Percentiles rank a stretch among this genome's conserved stretches.
phyloP scores from a whole-genome alignment of 176 grass and related monocot species.

The Ensete ventricosum region DNA sequence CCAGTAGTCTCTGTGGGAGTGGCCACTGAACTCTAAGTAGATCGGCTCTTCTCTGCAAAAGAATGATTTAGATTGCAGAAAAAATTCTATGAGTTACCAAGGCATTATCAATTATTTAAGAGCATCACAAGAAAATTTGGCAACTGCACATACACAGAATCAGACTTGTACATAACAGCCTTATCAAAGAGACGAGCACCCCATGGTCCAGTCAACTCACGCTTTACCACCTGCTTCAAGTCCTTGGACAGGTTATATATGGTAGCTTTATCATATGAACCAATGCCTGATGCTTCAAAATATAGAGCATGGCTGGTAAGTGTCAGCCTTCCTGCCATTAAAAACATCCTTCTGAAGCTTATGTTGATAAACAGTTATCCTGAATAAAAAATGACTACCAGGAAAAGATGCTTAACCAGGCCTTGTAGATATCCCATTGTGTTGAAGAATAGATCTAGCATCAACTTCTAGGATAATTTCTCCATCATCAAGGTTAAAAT shows the following conservation, averaged over 20 bases:
- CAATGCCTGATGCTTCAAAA: conserved; percentile 69
- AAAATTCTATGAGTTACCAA: not conserved
- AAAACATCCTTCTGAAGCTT: conserved; percentile 23
- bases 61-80: conserved; percentile 5
- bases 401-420: conserved; percentile 79
- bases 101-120: not conserved
- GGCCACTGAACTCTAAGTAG: conserved; percentile 75
- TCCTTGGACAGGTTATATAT: conserved; percentile 68
- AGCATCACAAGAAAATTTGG: not conserved
- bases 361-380: conserved; percentile 10
- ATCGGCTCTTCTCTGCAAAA: conserved; percentile 62
- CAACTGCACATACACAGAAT: conserved; percentile 45
- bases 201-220: conserved; percentile 81
- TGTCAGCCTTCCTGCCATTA: conserved; percentile 74
- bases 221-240: conserved; percentile 62
- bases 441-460: conserved; percentile 75
- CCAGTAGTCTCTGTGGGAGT: conserved; percentile 83
- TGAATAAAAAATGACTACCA: conserved; percentile 44
- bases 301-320: conserved; percentile 85
- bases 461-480: conserved; percentile 76
- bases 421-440: conserved; percentile 69
- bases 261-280: conserved; percentile 13
- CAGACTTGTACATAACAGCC: conserved; percentile 93
- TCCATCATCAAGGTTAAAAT: conserved; percentile 37
- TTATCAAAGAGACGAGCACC: conserved; percentile 93